Percentiles rank a stretch among this genome's conserved stretches.
phyloP scores from a whole-genome alignment of 1,284 basidiomycete genomes.

The Rhodotorula sp. region DNA sequence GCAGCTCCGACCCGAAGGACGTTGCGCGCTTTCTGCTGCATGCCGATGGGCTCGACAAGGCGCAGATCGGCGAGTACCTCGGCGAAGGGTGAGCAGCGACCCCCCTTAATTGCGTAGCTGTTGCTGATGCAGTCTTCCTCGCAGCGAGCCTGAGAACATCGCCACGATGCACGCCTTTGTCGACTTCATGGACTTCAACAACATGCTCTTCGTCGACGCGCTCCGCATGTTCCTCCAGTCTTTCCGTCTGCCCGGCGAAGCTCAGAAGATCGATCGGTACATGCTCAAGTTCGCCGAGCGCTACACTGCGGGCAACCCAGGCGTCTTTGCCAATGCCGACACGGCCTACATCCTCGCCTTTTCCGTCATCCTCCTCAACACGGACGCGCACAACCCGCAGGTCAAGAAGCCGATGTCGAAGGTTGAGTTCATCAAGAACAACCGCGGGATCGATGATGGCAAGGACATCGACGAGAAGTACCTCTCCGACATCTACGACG shows the following conservation, averaged over 20 bases:
- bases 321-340: slow-evolving; percentile 75
- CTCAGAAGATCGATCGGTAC: slow-evolving; percentile 97
- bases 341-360: slow-evolving; percentile 90
- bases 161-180: slow-evolving; percentile 96
- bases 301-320: slow-evolving; percentile 81
- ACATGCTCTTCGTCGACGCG: slow-evolving; percentile 78
- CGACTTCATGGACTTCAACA: slow-evolving; percentile 80
- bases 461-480: slow-evolving; percentile 81
- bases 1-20: slow-evolving; percentile 68
- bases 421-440: slow-evolving; percentile 84
- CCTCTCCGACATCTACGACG: slow-evolving; percentile 74
- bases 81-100: slow-evolving; percentile 74
- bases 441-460: slow-evolving; percentile 89
- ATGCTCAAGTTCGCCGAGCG: slow-evolving; percentile 97
- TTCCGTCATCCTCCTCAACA: slow-evolving; percentile 91
- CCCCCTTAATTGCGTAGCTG: neutral
- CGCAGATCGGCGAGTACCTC: slow-evolving; percentile 95
- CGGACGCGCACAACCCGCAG: slow-evolving; percentile 90
- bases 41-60: slow-evolving; percentile 92
- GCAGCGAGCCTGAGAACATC: slow-evolving; percentile 78
- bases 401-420: slow-evolving; percentile 87
- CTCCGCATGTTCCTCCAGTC: slow-evolving; percentile 83
- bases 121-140: slow-evolving; percentile 24
- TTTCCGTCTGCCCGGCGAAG: slow-evolving; percentile 90
- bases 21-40: slow-evolving; percentile 83